These are phyloP conservation scores for Suhomyces kunorum DNA, from an alignment of 1,139 yeast species.

Conservation along the genomic window DNA sequence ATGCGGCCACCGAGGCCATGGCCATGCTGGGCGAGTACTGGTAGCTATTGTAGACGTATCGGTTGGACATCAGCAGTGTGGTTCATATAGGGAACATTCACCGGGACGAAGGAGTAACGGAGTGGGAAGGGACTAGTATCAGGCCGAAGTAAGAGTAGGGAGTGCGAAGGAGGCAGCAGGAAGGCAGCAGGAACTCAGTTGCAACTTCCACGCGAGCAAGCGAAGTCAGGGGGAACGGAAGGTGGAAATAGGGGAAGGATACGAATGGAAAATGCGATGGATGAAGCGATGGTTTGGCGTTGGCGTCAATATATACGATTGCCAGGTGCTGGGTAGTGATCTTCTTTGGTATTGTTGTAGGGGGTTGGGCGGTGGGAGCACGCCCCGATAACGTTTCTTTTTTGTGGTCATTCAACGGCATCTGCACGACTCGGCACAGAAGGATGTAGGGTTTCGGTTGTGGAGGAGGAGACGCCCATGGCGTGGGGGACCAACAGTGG, in stretches of 20 bases:
- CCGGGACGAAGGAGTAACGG: background rate
- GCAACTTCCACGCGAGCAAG: no score
- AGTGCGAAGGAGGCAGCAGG: background rate
- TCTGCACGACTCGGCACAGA: conserved; percentile 5
- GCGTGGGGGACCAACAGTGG: no score
- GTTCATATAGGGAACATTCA: conserved; percentile 3
- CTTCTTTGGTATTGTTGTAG: conserved; percentile 13
- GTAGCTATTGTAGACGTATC: conserved; percentile 35
- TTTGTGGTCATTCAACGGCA: conserved; percentile 8
- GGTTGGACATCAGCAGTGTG: conserved; percentile 32
- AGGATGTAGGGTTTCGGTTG: background rate
- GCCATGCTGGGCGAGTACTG: conserved; percentile 40
- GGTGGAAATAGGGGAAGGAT: no score
- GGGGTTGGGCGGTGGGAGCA: conserved; percentile 12
- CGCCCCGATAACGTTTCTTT: conserved; percentile 12
- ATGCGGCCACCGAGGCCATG: conserved; percentile 14
- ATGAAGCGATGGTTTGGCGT: conserved; percentile 1
- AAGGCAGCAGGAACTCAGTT: no score
- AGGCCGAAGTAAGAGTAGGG: background rate
- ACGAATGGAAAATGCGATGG: background rate
- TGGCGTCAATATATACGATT: conserved; percentile 1
- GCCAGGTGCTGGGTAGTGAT: conserved; percentile 7
- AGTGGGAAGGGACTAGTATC: background rate
- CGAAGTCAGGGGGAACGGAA: no score
- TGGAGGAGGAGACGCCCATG: background rate